Evolutionary conservation across 2,329 filamentous ascomycete genomes (phyloP), one percentile per base, ranked within the genome.

Genomic region (Penicillium italicum): DNA sequence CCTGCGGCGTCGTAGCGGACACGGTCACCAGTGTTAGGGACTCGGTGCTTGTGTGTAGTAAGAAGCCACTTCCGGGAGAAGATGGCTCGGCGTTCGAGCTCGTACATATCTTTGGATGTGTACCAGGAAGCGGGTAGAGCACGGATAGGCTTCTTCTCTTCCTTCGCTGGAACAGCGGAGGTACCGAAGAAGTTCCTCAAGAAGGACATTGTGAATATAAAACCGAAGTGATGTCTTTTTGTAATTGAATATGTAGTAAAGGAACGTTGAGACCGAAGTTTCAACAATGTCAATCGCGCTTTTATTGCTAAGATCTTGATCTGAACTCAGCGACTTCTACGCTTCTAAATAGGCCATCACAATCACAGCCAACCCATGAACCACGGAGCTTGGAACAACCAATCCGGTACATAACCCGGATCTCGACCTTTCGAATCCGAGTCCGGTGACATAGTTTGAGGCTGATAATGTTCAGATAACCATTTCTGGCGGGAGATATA

Each of bases 11-110:
- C 76, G 60, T 78, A 86, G 30, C 75, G 75, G 12, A 84, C 72
- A 69, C 77, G 85, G 67, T 85, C 82, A 6, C 83, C 84, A 3
- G 74, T 58, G 42, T 82, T 78, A 55, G 71, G 65, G 30, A 85
- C 69, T 44, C 82, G 75, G 53, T 58, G 55, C 57, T 78, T 65
- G 55, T 76, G 73, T 12, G 72, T 73, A 9, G 71, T 70, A 30
- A 73, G 66, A 8, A 76, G 66, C 73, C 73, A 76, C 73, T 75
- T 85, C 77, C 50, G 82, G 37, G 82, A 84, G 67, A 84, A 84
- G 64, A 84, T 80, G 42, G 81, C 79, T 14, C 82, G 77, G 24
- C 79, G 72, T 66, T 85, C 82, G 1, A 85, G 78, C 63, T 83
- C 76, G 61, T 81, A 83, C 74, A 84, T 67, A 31, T 68, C 65